These are phyloP conservation scores for Solanum chilense DNA, from an alignment of 257 asterid species.

Conservation along the genomic window DNA sequence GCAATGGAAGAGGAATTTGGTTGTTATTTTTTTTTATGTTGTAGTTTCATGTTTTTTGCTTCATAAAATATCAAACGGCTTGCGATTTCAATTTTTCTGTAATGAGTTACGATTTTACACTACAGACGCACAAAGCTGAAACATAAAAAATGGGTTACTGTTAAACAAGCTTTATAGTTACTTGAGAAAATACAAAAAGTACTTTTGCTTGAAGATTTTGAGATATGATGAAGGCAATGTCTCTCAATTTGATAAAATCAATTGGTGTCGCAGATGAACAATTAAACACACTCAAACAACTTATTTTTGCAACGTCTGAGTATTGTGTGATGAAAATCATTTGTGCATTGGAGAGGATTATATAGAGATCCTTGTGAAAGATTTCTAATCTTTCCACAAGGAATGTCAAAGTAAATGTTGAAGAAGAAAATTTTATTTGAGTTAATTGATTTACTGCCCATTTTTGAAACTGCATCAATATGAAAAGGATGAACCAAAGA, in stretches of 20 bases:
- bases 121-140: neutral
- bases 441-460: neutral
- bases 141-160: neutral
- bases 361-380: neutral
- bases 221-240: neutral
- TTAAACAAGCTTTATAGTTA: neutral
- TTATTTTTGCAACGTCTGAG: neutral
- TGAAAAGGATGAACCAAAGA: neutral
- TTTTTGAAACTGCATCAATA: no score
- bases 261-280: no score
- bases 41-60: neutral
- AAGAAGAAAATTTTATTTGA: neutral
- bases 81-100: neutral
- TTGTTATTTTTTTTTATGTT: neutral
- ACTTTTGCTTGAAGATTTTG: neutral
- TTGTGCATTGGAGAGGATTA: neutral
- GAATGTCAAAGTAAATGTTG: neutral
- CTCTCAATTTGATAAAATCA: neutral
- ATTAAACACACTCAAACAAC: neutral
- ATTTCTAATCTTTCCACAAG: neutral
- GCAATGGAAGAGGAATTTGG: neutral
- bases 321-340: neutral
- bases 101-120: neutral
- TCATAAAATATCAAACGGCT: no score
- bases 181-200: neutral